Base-by-base conservation (phyloP, 2,329 filamentous ascomycete genomes). In the Pseudogymnoascus sp. region DNA sequence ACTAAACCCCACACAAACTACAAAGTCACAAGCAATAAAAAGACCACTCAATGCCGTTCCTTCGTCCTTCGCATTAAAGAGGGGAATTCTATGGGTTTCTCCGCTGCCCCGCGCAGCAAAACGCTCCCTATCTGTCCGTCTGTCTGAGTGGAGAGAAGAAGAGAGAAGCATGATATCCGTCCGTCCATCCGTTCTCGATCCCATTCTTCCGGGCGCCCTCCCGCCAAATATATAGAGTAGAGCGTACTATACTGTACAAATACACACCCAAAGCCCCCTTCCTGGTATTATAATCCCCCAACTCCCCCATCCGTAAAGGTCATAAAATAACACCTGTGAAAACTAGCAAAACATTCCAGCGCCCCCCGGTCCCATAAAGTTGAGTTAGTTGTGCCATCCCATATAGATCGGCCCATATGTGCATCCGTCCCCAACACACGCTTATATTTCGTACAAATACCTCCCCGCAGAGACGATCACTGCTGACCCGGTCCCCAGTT, bases 181-280 rank as follows among this genome's bases (percentile, higher is more conserved):
- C 49, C 49, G 36, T 37, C 36, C 36, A 14, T 36, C 46, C 40
- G 11, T 23, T 21, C 49, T 56, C 49, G 28, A 56, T 56, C 49
- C 49, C 49, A 18, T 34, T 34, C 28, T 34, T 12, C 25, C 49
- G 21, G 49, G 49, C 49, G 49, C 49, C 49, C 28, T 34, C 49
- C n/a, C 28, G 49, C 49, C 49, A 34, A 12, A 11, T 34, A 56
- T 18, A 56, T 56, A 56, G 49, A 56, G 49, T 56, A 56, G 28
- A 56, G 49, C 49, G 25, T 56, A 34, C 49, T 56, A 56, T 56
- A 56, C 12, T 18, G 49, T 56, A 56, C 49, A 56, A 56, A 56
- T 56, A 56, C 28, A 56, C 49, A 14, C 49, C 8, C 8, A 56
- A 56, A 34, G n/a, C 4, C 49, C 46, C 28, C 49, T 56, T 34